These are phyloP conservation scores for Candida pseudofarinosa DNA, from an alignment of 805 yeast species.

Conservation along the genomic window DNA sequence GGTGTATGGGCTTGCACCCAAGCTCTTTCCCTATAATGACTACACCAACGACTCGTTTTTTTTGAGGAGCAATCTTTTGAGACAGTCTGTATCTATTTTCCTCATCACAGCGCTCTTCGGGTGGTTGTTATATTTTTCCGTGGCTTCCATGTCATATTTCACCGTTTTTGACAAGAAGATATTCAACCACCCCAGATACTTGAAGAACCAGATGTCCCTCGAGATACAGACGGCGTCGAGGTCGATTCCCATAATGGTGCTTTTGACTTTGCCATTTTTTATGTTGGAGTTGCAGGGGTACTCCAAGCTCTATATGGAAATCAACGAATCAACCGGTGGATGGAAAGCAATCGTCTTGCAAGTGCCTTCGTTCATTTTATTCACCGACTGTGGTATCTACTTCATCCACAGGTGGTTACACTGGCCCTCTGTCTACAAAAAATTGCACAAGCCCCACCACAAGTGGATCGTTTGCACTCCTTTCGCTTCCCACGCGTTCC, in stretches of 20 bases:
- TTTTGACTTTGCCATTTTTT: constrained; percentile 87
- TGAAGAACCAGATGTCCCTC: constrained; percentile 85
- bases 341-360: constrained; percentile 63
- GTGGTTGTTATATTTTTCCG: constrained; percentile 70
- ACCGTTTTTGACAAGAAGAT: constrained; percentile 83
- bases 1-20: constrained; percentile 60
- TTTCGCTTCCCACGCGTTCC: constrained; percentile 97
- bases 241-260: constrained; percentile 88
- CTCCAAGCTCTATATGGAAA: constrained; percentile 69
- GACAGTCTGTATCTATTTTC: constrained; percentile 68
- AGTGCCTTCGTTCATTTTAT: constrained; percentile 75
- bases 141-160: constrained; percentile 72
- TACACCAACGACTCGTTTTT: constrained; percentile 65
- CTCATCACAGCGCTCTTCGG: constrained; percentile 77
- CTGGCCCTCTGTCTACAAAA: constrained; percentile 85
- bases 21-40: constrained; percentile 49
- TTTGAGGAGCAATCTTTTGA: constrained; percentile 64
- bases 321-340: constrained; percentile 62
- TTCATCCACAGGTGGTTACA: constrained; percentile 90
- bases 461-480: constrained; percentile 99
- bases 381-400: constrained; percentile 92
- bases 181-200: constrained; percentile 92
- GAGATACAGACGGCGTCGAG: constrained; percentile 76
- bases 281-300: constrained; percentile 77
- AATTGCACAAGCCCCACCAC: constrained; percentile 94